Base-by-base conservation (phyloP, 129 eudicot species). In the Scalesia atractyloides region DNA sequence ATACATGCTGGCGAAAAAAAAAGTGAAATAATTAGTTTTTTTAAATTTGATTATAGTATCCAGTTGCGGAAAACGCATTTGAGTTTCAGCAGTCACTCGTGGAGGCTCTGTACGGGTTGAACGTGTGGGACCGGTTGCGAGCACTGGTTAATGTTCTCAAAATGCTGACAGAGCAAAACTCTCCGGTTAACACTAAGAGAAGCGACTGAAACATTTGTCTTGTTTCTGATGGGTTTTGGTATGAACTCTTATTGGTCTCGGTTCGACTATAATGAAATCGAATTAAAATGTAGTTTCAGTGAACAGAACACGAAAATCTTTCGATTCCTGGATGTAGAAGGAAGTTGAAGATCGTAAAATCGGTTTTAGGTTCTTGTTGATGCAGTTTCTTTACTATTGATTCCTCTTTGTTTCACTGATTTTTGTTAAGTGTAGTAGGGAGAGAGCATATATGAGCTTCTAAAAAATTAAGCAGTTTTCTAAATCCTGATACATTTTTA, bases 71-170 rank as follows among this genome's bases (percentile, higher is more conserved):
- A 61, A 88, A 86, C 41, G 95, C 86, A 17, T 94, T 94, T 9
- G 93, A 86, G 79, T 90, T 94, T 66, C 99, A 90, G 62, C 80
- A 88, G 69, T 90, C 97, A 3, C 91, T 94, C 14, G 96, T 94
- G 18, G 96, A 90, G 80, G 82, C 86, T 24, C 75, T 94, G 37
- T 94, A 94, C 36, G 97, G 97, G 30, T 69, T 94, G 77, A 86
- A 90, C 66, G 74, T 90, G 15, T 88, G 96, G 99, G 99, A 94
- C 73, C 97, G 96, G 14, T 62, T 90, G 69, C 80, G 94, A 66
- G 97, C 99, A 5, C 76, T 94, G 87, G 88, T 84, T 15, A 84
- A 83, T 51, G 97, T 94, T 64, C 17, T 90, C 70, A 94, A 94
- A 73, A 80, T 86, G 64, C 85, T 90, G 17, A 82, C 88, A 0